Conservation (phyloP, 2,329 filamentous ascomycete species). For the Aspergillus transmontanensis region DNA sequence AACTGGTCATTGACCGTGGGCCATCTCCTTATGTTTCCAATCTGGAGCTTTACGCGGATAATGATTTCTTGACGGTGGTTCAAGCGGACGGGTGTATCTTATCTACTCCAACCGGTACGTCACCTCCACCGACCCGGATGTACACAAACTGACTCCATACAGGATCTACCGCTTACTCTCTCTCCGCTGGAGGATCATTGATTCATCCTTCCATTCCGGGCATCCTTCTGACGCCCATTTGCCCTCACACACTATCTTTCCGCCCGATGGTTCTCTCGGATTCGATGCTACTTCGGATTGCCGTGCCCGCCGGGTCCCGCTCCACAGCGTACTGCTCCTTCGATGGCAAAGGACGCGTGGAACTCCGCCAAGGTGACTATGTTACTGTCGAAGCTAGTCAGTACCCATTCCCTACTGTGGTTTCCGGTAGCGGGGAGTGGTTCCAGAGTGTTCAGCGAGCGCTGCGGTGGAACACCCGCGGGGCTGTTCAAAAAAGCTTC, state of each 20-base stretch:
- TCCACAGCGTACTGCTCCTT: constrained; percentile 97
- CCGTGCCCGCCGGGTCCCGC: constrained; percentile 79
- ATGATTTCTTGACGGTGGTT: constrained; percentile 90
- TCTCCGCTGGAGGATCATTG: constrained; percentile 91
- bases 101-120: constrained; percentile 81
- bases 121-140: background rate
- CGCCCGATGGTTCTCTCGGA: constrained; percentile 97
- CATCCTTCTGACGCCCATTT: constrained; percentile 95
- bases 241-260: constrained; percentile 95
- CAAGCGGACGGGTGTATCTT: constrained; percentile 98
- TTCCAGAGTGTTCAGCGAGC: constrained; percentile 93
- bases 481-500: constrained; percentile 88
- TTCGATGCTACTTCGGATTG: constrained; percentile 86
- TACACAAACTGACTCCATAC: constrained; percentile 11
- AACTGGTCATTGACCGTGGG: constrained; percentile 96
- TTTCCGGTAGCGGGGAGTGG: constrained; percentile 88
- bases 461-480: constrained; percentile 90
- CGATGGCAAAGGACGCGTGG: constrained; percentile 93
- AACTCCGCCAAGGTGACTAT: constrained; percentile 89
- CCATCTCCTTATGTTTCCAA: constrained; percentile 97
- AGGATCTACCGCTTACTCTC: constrained; percentile 89
- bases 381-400: constrained; percentile 95
- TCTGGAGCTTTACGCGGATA: constrained; percentile 92
- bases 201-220: constrained; percentile 97
- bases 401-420: constrained; percentile 96